Evolutionary conservation across 1,284 basidiomycete genomes (phyloP).

Genomic region (Leccinum ponderosum): DNA sequence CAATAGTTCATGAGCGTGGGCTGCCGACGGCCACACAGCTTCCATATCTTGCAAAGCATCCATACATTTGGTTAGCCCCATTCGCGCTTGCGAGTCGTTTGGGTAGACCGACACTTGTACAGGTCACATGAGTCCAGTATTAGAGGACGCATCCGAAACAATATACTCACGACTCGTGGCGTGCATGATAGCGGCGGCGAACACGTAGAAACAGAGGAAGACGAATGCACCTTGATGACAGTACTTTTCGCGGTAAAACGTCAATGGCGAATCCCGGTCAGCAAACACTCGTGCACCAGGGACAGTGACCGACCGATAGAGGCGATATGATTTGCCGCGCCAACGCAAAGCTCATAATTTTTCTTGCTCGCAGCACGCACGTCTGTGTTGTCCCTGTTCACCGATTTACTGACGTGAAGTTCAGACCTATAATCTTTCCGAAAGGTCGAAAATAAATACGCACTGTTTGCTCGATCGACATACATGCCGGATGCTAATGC

Average conservation of each 20-base stretch:
- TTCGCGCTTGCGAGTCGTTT: slow-evolving; percentile 64
- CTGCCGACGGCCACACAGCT: slow-evolving; percentile 75
- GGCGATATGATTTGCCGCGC: slow-evolving; percentile 79
- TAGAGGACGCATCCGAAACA: neutral
- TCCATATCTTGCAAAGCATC: slow-evolving; percentile 69
- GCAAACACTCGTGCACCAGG: neutral
- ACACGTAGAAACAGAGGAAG: slow-evolving; percentile 81
- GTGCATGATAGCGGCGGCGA: slow-evolving; percentile 84
- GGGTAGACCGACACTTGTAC: slow-evolving; percentile 55
- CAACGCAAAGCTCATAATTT: slow-evolving; percentile 69
- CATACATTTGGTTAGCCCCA: slow-evolving; percentile 70
- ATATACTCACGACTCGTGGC: slow-evolving; percentile 54
- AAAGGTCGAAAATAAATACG: slow-evolving; percentile 6
- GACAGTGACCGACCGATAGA: slow-evolving; percentile 54
- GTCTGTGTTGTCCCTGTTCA: slow-evolving; percentile 49
- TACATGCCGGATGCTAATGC: slow-evolving; percentile 27
- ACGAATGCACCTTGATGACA: slow-evolving; percentile 65
- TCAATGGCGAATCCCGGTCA: slow-evolving; percentile 38
- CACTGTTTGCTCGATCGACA: slow-evolving; percentile 31
- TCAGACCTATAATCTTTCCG: slow-evolving; percentile 21
- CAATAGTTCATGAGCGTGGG: slow-evolving; percentile 71
- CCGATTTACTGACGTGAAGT: slow-evolving; percentile 25
- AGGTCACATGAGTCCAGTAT: slow-evolving; percentile 5
- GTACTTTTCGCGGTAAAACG: slow-evolving; percentile 63
- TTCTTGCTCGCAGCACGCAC: slow-evolving; percentile 56